A percentile compares a stretch with the other conserved stretches of the same genome.
Evolutionary conservation across 257 asterid species (phyloP).

Genomic region (Forsythia viridissima): DNA sequence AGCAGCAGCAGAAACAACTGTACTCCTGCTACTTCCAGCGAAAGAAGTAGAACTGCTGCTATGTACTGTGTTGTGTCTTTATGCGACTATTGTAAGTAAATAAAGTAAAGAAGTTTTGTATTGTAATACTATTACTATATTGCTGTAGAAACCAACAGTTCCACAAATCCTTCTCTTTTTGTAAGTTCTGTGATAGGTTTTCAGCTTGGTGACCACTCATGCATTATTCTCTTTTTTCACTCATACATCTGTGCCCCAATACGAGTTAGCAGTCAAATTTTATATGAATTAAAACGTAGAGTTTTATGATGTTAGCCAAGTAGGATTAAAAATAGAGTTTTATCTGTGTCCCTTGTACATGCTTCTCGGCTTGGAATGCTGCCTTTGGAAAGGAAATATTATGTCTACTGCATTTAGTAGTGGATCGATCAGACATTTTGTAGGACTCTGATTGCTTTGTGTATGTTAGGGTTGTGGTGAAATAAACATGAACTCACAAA

Average conservation of each 20-base stretch:
- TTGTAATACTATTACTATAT: neutral
- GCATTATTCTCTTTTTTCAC: neutral
- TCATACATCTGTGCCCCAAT: neutral
- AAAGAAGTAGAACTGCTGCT: neutral
- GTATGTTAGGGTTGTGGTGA: neutral
- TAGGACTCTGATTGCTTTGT: slow-evolving; percentile 1
- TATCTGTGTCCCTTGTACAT: neutral
- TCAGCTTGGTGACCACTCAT: neutral
- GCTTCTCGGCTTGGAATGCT: neutral
- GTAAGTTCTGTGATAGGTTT: neutral
- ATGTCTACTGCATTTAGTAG: neutral
- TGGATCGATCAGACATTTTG: neutral
- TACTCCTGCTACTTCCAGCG: neutral
- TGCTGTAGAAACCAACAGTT: neutral
- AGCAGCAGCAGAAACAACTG: no score
- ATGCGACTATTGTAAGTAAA: neutral
- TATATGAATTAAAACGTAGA: neutral
- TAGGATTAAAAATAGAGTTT: neutral
- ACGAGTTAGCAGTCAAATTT: neutral
- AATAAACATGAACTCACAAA: slow-evolving; percentile 18
- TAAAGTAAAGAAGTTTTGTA: neutral
- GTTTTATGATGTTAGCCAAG: neutral
- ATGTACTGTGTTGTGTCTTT: neutral
- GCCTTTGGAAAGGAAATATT: neutral
- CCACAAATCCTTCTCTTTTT: neutral